A percentile compares a stretch with the other conserved stretches of the same genome.
These are phyloP conservation scores for Pichia sp. DNA, from an alignment of 1,139 yeast genomes.

Conservation along the genomic window DNA sequence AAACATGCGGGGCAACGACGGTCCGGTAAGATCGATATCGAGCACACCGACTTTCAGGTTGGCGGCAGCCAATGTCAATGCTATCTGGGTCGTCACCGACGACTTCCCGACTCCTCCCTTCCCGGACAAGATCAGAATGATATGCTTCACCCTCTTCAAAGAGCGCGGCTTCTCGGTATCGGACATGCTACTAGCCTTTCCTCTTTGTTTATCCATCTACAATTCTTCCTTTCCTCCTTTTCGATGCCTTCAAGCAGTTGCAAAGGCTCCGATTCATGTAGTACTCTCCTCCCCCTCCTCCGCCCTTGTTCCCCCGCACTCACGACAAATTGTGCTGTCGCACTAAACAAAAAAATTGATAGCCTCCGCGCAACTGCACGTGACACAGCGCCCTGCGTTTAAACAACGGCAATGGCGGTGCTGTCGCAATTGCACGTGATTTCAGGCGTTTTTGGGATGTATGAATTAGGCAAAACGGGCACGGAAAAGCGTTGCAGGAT, in stretches of 20 bases:
- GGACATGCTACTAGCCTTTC: conserved; percentile 6
- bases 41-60: conserved; percentile 86
- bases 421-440: conserved; percentile 8
- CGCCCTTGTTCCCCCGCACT: too few relatives aligned
- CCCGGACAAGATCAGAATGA: conserved; percentile 78
- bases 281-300: too few relatives aligned
- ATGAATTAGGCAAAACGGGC: not conserved
- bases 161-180: conserved; percentile 45
- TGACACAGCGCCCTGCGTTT: not conserved
- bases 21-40: conserved; percentile 95
- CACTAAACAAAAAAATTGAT: not conserved
- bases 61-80: conserved; percentile 63
- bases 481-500: not conserved
- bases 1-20: conserved; percentile 94
- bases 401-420: not conserved
- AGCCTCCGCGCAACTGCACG: not conserved
- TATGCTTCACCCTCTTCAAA: conserved; percentile 63
- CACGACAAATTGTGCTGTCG: not conserved
- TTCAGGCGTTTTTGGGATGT: not conserved
- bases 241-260: too few relatives aligned
- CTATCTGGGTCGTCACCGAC: conserved; percentile 90
- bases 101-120: conserved; percentile 99
- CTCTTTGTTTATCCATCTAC: not conserved
- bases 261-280: not conserved
- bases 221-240: too few relatives aligned